These are phyloP conservation scores for Coffea eugenioides DNA, from an alignment of 257 asterid genomes.

Conservation along the genomic window DNA sequence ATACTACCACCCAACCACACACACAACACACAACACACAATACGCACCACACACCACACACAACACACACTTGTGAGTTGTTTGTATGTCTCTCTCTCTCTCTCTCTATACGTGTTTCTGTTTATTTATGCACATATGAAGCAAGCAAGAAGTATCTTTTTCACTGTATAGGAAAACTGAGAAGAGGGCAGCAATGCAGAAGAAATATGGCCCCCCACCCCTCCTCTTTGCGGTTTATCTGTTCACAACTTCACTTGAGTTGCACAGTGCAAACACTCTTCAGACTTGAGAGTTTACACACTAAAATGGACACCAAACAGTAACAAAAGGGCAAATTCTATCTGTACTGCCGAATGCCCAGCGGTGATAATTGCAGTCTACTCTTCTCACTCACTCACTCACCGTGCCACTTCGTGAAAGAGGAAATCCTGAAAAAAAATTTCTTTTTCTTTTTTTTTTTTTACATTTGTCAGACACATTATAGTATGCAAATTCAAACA, in stretches of 20 bases:
- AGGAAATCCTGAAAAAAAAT: neutral
- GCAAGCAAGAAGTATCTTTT: constrained; percentile 16
- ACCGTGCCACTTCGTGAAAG: constrained; percentile 4
- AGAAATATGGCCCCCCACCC: constrained; percentile 30
- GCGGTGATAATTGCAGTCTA: neutral
- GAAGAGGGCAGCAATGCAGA: constrained; percentile 21
- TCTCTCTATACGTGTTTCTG: constrained; percentile 3
- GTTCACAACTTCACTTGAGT: constrained; percentile 32
- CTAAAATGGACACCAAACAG: constrained; percentile 22
- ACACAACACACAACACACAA: constrained; percentile 16
- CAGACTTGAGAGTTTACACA: neutral
- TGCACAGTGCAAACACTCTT: constrained; percentile 12
- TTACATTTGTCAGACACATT: too few relatives aligned
- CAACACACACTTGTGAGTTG: constrained; percentile 1
- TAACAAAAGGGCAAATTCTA: constrained; percentile 12
- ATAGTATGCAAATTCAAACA: neutral
- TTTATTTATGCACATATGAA: neutral
- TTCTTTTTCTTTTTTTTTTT: too few relatives aligned
- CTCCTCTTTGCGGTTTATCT: constrained; percentile 16
- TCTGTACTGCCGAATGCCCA: neutral
- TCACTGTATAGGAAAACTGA: constrained; percentile 30
- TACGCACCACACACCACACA: neutral
- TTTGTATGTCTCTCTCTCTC: constrained; percentile 6
- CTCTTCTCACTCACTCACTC: neutral
- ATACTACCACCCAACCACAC: constrained; percentile 46